phyloP scores from a whole-genome alignment of 768 basidiomycete genomes.

The Hygrophorus russula region DNA sequence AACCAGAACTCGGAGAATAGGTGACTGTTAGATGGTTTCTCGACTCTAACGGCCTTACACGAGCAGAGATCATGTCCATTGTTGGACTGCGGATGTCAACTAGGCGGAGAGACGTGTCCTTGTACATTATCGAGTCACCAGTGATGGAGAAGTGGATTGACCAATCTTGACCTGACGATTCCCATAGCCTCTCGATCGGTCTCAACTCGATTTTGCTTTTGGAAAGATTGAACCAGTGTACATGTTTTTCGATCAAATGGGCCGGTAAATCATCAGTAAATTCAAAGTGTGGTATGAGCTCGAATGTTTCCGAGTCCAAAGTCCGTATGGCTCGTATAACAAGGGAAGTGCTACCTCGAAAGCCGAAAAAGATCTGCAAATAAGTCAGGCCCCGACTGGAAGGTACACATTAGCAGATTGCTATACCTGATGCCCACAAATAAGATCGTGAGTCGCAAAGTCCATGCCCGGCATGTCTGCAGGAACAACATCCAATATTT shows the following conservation, averaged over 20 bases:
- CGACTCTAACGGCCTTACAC: conserved; percentile 13
- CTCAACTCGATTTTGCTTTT: conserved; percentile 19
- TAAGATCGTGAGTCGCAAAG: conserved; percentile 15
- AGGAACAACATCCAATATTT: conserved; percentile 24
- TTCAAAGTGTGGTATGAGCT: conserved; percentile 22
- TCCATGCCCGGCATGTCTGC: conserved; percentile 21
- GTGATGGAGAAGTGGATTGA: conserved; percentile 11
- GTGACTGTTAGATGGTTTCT: conserved; percentile 9
- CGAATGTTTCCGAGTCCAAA: conserved; percentile 11
- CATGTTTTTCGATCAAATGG: conserved; percentile 17
- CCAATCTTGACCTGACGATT: conserved; percentile 18
- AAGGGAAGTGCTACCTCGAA: conserved; percentile 12
- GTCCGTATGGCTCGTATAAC: conserved; percentile 14
- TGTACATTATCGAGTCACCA: conserved; percentile 9
- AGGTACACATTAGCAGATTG: neutral
- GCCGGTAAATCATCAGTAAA: conserved; percentile 19
- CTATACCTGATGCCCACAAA: conserved; percentile 13
- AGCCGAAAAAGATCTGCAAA: conserved; percentile 21
- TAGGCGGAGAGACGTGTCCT: conserved; percentile 4
- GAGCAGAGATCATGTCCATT: conserved; percentile 13
- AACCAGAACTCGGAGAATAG: neutral
- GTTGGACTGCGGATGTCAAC: conserved; percentile 18
- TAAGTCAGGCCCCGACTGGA: conserved; percentile 1
- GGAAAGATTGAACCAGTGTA: conserved; percentile 23
- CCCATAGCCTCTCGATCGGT: conserved; percentile 18